Percentiles rank a stretch among this genome's conserved stretches.
Evolutionary conservation across 805 yeast species (phyloP).

Genomic region (Metschnikowia arizonensis): DNA sequence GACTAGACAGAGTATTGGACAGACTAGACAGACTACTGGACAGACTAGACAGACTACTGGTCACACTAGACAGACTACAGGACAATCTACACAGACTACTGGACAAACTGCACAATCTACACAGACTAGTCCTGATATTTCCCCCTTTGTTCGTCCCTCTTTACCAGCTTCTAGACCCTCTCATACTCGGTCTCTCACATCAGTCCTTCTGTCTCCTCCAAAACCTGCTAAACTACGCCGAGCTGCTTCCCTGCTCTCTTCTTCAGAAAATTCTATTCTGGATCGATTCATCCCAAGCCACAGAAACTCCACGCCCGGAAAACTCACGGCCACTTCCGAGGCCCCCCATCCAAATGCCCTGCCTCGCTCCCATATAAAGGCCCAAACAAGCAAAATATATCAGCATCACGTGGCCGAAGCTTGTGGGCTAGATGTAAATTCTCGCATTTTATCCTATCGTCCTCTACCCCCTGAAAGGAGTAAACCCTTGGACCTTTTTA

Average conservation of each 20-base stretch:
- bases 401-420: slow-evolving; percentile 89
- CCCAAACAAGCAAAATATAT: slow-evolving; percentile 54
- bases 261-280: slow-evolving; percentile 15
- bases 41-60: too few species aligned
- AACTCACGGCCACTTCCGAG: slow-evolving; percentile 29
- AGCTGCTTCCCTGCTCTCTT: slow-evolving; percentile 14
- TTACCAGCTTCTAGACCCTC: slow-evolving; percentile 6
- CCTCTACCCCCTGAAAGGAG: slow-evolving; percentile 74
- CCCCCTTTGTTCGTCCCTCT: slow-evolving; percentile 11
- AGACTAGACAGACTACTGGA: too few species aligned
- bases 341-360: slow-evolving; percentile 44
- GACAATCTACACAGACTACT: too few species aligned
- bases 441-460: slow-evolving; percentile 79
- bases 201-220: slow-evolving; percentile 18
- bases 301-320: slow-evolving; percentile 38
- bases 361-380: slow-evolving; percentile 52
- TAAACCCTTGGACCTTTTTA: slow-evolving; percentile 32
- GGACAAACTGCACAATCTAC: too few species aligned
- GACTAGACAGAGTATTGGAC: too few species aligned
- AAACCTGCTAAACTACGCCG: slow-evolving; percentile 19
- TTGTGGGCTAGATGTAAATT: slow-evolving; percentile 81
- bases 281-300: slow-evolving; percentile 45
- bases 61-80: too few species aligned
- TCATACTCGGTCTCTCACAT: slow-evolving; percentile 12
- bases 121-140: too few species aligned